Percentiles rank a stretch among this genome's conserved stretches.
Conservation (phyloP, 495 filamentous ascomycete genomes). For the Penicillium canescens region DNA sequence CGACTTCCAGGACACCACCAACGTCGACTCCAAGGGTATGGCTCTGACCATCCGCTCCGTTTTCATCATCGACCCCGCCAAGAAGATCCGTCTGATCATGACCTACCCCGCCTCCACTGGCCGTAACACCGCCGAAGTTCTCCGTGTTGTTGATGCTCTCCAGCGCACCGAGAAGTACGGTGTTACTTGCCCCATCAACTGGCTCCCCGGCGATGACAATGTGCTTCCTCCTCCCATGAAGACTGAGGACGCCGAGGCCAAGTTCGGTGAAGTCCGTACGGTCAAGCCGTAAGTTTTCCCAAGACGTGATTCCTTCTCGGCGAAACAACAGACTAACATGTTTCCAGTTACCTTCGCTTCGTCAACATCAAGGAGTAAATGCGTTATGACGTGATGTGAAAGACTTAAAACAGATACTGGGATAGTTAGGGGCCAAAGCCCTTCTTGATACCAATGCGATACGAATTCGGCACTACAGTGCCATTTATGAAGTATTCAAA, state of each 20-base stretch:
- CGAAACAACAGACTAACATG: constrained; percentile 15
- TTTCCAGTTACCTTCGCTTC: constrained; percentile 46
- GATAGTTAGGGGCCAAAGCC: constrained; percentile 8
- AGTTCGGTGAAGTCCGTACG: constrained; percentile 65
- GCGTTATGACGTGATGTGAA: constrained; percentile 21
- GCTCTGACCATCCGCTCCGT: constrained; percentile 69
- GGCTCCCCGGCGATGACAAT: constrained; percentile 64
- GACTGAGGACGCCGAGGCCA: constrained; percentile 64
- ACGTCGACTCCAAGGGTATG: constrained; percentile 57
- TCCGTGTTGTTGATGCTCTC: constrained; percentile 65
- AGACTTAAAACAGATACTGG: constrained; percentile 7
- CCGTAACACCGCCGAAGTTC: constrained; percentile 64
- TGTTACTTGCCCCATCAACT: constrained; percentile 65
- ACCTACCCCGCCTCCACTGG: constrained; percentile 68
- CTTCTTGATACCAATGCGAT: constrained; percentile 24
- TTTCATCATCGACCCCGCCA: constrained; percentile 68
- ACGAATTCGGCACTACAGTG: constrained; percentile 12
- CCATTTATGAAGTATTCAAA: not conserved
- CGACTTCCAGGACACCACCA: constrained; percentile 54
- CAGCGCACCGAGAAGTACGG: constrained; percentile 64
- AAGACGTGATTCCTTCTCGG: not conserved
- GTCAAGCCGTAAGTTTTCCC: constrained; percentile 56
- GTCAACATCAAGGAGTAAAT: constrained; percentile 43
- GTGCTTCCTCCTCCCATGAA: constrained; percentile 65
- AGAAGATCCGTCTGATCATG: constrained; percentile 70